phyloP scores from a whole-genome alignment of 2,329 filamentous ascomycete species.

The Ceratocystis papillata region DNA sequence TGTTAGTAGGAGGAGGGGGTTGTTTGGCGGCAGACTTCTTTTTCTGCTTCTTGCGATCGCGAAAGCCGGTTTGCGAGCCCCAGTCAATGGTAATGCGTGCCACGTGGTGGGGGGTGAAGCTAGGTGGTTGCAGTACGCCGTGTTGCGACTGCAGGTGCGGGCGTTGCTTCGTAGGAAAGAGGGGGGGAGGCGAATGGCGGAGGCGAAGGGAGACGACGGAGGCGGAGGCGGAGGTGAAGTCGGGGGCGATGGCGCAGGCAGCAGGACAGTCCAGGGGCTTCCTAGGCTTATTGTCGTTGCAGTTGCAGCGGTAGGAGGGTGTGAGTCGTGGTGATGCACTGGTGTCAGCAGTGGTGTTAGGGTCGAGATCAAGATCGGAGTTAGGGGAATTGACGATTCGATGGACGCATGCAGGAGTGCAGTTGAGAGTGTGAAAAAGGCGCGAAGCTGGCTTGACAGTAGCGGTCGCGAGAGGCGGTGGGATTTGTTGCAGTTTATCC shows the following conservation, averaged over 20 bases:
- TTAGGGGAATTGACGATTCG: background rate
- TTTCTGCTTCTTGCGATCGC: slow-evolving; percentile 27
- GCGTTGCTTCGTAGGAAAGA: slow-evolving; percentile 25
- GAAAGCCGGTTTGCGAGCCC: slow-evolving; percentile 25
- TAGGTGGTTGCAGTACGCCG: background rate
- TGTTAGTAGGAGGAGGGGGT: slow-evolving; percentile 17
- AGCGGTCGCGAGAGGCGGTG: slow-evolving; percentile 20
- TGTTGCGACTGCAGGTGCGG: slow-evolving; percentile 13
- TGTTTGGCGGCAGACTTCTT: slow-evolving; percentile 18
- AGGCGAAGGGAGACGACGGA: background rate
- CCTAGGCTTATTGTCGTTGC: background rate
- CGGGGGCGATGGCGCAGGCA: background rate
- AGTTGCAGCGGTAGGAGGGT: background rate
- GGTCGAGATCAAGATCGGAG: background rate
- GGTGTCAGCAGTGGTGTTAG: no score
- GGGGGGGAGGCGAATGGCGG: slow-evolving; percentile 28
- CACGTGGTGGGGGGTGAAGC: slow-evolving; percentile 12
- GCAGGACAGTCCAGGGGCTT: background rate
- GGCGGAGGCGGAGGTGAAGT: slow-evolving; percentile 29
- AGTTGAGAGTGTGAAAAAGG: slow-evolving; percentile 7
- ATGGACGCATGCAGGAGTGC: slow-evolving; percentile 8
- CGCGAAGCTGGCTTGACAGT: background rate
- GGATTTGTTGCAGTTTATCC: slow-evolving; percentile 2
- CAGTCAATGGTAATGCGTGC: slow-evolving; percentile 28
- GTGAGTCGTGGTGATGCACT: background rate